Conservation (phyloP, 768 basidiomycete species). For the Pulveroboletus sp. region DNA sequence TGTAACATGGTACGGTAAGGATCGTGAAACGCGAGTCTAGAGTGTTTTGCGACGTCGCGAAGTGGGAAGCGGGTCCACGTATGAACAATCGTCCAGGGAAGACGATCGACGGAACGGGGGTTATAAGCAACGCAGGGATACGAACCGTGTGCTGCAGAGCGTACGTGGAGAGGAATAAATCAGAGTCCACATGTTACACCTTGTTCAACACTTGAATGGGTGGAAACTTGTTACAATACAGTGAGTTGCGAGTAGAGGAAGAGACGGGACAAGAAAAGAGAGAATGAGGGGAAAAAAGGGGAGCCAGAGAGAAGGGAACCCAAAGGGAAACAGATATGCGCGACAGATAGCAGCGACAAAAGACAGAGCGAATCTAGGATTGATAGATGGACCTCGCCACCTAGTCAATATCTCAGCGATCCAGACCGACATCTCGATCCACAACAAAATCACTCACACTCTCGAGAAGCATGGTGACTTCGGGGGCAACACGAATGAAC, state of each 20-base stretch:
- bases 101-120: conserved; percentile 7
- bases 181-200: conserved; percentile 48
- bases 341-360: conserved; percentile 74
- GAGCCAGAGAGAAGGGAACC: conserved; percentile 36
- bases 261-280: conserved; percentile 18
- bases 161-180: conserved; percentile 27
- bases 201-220: conserved; percentile 57
- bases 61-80: conserved; percentile 19
- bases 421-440: not conserved
- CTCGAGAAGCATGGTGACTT: conserved; percentile 81
- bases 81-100: conserved; percentile 16
- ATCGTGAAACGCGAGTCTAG: too few species aligned
- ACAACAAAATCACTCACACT: conserved; percentile 50
- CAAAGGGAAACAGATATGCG: conserved; percentile 70
- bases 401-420: conserved; percentile 35
- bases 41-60: too few species aligned
- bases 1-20: conserved; percentile 29
- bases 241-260: conserved; percentile 49
- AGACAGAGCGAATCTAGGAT: conserved; percentile 61
- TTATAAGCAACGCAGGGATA: conserved; percentile 13
- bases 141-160: conserved; percentile 10
- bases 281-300: conserved; percentile 4
- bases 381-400: conserved; percentile 76
- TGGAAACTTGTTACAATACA: conserved; percentile 76
- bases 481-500: conserved; percentile 79